Evolutionary conservation across 352 stramenopile genomes (phyloP).

Genomic region (Phytopythium aichiense): DNA sequence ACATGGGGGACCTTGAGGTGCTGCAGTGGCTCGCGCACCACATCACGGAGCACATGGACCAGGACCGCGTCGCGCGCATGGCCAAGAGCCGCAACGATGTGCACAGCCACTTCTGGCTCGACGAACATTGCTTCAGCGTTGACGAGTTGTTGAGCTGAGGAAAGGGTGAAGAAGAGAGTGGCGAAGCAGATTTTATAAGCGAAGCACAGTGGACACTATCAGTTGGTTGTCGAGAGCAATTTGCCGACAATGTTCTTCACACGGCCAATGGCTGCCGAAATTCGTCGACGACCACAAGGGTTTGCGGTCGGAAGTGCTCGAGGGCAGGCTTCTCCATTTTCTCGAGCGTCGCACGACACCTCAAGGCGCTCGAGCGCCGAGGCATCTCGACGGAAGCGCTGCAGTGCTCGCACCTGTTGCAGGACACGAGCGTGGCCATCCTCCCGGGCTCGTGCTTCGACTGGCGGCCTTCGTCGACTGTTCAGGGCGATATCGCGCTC

Average conservation of each 20-base stretch:
- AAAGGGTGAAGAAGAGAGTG: no score
- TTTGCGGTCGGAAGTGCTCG: no score
- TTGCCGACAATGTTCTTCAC: no score
- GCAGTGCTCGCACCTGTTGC: slow-evolving; percentile 68
- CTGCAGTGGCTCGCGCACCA: slow-evolving; percentile 23
- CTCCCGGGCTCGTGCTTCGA: slow-evolving; percentile 82
- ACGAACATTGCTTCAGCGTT: slow-evolving; percentile 17
- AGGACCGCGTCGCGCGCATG: slow-evolving; percentile 22
- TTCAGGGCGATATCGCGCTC: slow-evolving; percentile 83
- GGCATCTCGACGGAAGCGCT: slow-evolving; percentile 73
- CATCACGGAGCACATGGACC: slow-evolving; percentile 24
- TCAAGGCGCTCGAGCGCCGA: slow-evolving; percentile 48
- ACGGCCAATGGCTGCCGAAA: no score
- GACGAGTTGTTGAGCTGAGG: slow-evolving; percentile 1
- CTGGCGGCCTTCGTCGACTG: slow-evolving; percentile 84
- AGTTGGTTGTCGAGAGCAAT: no score
- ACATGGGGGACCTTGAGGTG: slow-evolving; percentile 21
- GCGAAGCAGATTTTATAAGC: no score
- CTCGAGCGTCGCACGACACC: slow-evolving; percentile 70
- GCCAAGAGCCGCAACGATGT: slow-evolving; percentile 24
- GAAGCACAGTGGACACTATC: no score
- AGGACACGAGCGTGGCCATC: slow-evolving; percentile 84
- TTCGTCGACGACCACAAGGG: no score
- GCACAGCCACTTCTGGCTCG: slow-evolving; percentile 28
- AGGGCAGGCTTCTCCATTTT: slow-evolving; percentile 86